These are phyloP conservation scores for Phaeoacremonium minimum DNA, from an alignment of 2,329 filamentous ascomycete genomes.

Conservation along the genomic window DNA sequence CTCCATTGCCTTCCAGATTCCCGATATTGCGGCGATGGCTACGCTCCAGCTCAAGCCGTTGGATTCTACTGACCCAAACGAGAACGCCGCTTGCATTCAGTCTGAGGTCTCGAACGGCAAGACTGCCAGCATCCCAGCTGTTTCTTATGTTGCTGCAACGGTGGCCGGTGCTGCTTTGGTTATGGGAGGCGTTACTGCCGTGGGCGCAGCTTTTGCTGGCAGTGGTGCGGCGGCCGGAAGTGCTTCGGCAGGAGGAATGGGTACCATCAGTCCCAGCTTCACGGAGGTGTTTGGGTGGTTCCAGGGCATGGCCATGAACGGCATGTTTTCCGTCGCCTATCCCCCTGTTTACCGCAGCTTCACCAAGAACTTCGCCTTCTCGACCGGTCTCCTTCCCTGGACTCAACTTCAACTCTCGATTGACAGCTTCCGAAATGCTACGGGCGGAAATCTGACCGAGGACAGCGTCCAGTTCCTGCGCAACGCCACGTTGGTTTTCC, in stretches of 20 bases:
- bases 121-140: conserved; percentile 67
- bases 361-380: conserved; percentile 90
- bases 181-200: conserved; percentile 67
- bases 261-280: conserved; percentile 77
- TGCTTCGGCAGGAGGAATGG: conserved; percentile 48
- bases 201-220: conserved; percentile 55
- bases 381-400: conserved; percentile 80
- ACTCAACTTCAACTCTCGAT: conserved; percentile 74
- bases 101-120: conserved; percentile 85
- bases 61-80: conserved; percentile 40
- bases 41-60: conserved; percentile 68
- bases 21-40: conserved; percentile 83
- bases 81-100: conserved; percentile 75
- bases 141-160: conserved; percentile 79
- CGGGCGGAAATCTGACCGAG: conserved; percentile 82
- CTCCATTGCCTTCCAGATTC: conserved; percentile 81
- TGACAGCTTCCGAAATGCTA: conserved; percentile 73
- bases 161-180: conserved; percentile 80
- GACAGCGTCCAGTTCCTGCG: conserved; percentile 71
- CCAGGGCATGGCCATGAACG: conserved; percentile 90
- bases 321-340: conserved; percentile 90
- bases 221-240: conserved; percentile 46
- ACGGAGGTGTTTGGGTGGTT: conserved; percentile 84
- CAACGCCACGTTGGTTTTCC: conserved; percentile 72
- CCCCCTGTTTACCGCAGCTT: conserved; percentile 87